A percentile compares a stretch with the other conserved stretches of the same genome.
These are phyloP conservation scores for Mycena rebaudengoi DNA, from an alignment of 768 basidiomycete genomes.

Conservation along the genomic window DNA sequence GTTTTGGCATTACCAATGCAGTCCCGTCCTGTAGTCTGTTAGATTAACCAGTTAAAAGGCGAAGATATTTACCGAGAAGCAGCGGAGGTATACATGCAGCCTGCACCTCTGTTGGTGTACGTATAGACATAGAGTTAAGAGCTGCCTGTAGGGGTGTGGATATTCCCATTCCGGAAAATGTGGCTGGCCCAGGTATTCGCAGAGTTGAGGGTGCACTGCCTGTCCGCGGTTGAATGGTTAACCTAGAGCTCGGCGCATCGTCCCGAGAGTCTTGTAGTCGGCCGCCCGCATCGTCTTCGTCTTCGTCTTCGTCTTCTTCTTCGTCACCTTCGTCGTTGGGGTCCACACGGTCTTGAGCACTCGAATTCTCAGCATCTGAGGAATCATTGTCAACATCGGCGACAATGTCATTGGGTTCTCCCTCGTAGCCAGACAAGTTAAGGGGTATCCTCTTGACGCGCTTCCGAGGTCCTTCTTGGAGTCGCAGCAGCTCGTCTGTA, in stretches of 20 bases:
- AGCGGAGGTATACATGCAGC: conserved; percentile 90
- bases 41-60: not conserved
- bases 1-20: conserved; percentile 99
- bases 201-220: conserved; percentile 10
- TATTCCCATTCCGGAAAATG: conserved; percentile 69
- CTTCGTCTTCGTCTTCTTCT: conserved; percentile 20
- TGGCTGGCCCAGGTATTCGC: conserved; percentile 39
- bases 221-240: conserved; percentile 13
- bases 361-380: conserved; percentile 30
- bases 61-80: conserved; percentile 65
- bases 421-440: not conserved
- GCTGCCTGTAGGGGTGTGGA: conserved; percentile 67
- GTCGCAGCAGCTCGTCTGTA: conserved; percentile 56
- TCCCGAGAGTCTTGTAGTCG: conserved; percentile 13
- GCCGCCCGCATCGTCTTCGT: not conserved
- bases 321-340: not conserved
- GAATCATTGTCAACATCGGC: not conserved
- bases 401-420: not conserved
- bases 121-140: conserved; percentile 85
- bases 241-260: not conserved
- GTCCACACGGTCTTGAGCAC: conserved; percentile 28
- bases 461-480: conserved; percentile 49
- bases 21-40: conserved; percentile 74
- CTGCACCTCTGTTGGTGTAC: conserved; percentile 86
- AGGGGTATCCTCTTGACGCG: conserved; percentile 46